Evolutionary conservation across 306 rosid species (phyloP).

Genomic region (Hippophae tibetana): DNA sequence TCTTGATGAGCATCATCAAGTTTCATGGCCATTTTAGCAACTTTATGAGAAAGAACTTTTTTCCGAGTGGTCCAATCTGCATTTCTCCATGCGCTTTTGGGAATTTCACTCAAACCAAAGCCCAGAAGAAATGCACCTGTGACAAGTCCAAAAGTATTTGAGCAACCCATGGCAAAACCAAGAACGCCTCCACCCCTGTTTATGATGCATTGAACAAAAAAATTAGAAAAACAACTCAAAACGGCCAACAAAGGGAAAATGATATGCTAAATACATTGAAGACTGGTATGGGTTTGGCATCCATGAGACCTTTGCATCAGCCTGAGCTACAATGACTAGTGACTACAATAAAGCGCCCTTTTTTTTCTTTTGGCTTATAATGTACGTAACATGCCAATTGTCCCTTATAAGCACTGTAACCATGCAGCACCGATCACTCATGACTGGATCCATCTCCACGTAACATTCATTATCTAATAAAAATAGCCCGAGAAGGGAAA

Average conservation of each 20-base stretch:
- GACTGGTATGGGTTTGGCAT: background rate
- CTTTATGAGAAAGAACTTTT: conserved; percentile 82
- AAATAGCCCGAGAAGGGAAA: background rate
- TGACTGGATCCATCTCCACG: background rate
- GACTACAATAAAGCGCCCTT: background rate
- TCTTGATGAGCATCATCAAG: conserved; percentile 85
- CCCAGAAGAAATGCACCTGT: conserved; percentile 97
- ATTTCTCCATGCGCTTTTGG: conserved; percentile 68
- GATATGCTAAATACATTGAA: background rate
- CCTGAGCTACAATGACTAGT: background rate
- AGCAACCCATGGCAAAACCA: conserved; percentile 88
- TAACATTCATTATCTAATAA: no score
- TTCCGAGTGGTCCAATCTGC: conserved; percentile 75
- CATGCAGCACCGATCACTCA: background rate
- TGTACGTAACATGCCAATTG: background rate
- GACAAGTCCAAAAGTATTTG: conserved; percentile 88
- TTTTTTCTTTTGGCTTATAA: background rate
- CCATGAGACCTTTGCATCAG: background rate
- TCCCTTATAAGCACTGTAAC: background rate
- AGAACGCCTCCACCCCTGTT: conserved; percentile 54
- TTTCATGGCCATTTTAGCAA: conserved; percentile 81
- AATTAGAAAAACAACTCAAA: background rate
- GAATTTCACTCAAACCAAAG: conserved; percentile 86
- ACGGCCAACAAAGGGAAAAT: background rate
- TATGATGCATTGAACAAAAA: conserved; percentile 12